Evolutionary conservation across 768 basidiomycete species (phyloP).

Genomic region (Dendrothele bispora): DNA sequence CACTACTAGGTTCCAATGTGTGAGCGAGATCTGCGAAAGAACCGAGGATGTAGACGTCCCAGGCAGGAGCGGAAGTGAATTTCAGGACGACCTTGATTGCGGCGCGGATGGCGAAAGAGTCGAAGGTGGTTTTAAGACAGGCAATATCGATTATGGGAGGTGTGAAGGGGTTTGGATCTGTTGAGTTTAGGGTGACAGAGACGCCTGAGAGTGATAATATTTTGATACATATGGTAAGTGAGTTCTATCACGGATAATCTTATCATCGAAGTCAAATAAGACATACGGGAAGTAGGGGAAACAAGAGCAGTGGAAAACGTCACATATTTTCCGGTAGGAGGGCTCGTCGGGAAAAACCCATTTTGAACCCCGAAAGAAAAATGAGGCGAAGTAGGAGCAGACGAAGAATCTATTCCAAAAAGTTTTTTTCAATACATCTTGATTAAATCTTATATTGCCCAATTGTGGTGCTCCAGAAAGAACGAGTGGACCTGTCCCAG

Average conservation of each 20-base stretch:
- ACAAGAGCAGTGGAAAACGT: conserved; percentile 9
- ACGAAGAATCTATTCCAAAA: neutral
- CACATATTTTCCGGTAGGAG: conserved; percentile 15
- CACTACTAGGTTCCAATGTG: too few relatives aligned
- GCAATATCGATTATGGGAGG: conserved; percentile 27
- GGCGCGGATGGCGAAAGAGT: conserved; percentile 26
- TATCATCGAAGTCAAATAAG: neutral
- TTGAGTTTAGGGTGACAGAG: conserved; percentile 24
- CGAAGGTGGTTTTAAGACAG: conserved; percentile 20
- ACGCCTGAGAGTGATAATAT: conserved; percentile 17
- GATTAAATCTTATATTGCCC: too few relatives aligned
- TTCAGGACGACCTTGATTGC: conserved; percentile 26
- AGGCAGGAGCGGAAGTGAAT: too few relatives aligned
- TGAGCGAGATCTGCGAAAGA: too few relatives aligned
- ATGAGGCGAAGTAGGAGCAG: neutral
- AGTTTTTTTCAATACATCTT: neutral
- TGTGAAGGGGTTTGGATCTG: conserved; percentile 23
- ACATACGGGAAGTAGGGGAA: conserved; percentile 13
- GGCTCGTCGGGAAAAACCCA: conserved; percentile 8
- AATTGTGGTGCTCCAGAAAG: conserved; percentile 1
- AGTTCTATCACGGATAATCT: neutral
- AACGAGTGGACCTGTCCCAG: neutral
- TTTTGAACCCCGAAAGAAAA: neutral
- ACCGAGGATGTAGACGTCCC: too few relatives aligned
- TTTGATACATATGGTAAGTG: too few relatives aligned